These are phyloP conservation scores for Dactylellina cionopaga DNA, from an alignment of 2,329 filamentous ascomycete genomes.

Conservation along the genomic window DNA sequence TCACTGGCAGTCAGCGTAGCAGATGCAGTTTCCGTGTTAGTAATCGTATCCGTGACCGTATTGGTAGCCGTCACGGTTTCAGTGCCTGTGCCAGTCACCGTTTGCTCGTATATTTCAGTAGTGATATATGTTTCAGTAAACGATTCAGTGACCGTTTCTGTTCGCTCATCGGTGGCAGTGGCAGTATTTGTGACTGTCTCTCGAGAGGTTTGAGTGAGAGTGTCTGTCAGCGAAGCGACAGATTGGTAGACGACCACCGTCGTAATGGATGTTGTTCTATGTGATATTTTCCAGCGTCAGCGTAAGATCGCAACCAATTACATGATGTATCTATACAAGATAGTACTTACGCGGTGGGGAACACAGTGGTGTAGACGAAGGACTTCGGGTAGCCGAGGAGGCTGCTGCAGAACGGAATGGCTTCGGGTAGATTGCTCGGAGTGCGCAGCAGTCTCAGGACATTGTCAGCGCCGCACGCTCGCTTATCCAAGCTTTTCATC, in stretches of 20 bases:
- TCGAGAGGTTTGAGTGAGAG: neutral
- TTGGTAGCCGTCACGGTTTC: neutral
- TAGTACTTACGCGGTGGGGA: slow-evolving; percentile 7
- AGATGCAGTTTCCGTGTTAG: slow-evolving; percentile 11
- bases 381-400: neutral
- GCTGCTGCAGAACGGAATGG: slow-evolving; percentile 23
- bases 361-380: slow-evolving; percentile 9
- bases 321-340: neutral
- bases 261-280: slow-evolving; percentile 3
- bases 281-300: neutral
- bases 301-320: neutral
- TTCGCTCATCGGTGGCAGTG: neutral
- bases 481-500: neutral
- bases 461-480: slow-evolving; percentile 22
- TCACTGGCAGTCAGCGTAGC: slow-evolving; percentile 1
- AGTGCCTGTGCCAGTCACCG: slow-evolving; percentile 8
- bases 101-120: neutral
- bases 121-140: slow-evolving; percentile 21
- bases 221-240: slow-evolving; percentile 1
- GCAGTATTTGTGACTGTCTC: slow-evolving; percentile 5
- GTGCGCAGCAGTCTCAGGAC: slow-evolving; percentile 13
- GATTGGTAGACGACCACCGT: slow-evolving; percentile 3
- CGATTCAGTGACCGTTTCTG: neutral
- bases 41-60: slow-evolving; percentile 2
- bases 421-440: slow-evolving; percentile 10